Percentiles rank a stretch among this genome's conserved stretches.
Evolutionary conservation across 306 rosid genomes (phyloP).

Genomic region (Cucumis cinereus): DNA sequence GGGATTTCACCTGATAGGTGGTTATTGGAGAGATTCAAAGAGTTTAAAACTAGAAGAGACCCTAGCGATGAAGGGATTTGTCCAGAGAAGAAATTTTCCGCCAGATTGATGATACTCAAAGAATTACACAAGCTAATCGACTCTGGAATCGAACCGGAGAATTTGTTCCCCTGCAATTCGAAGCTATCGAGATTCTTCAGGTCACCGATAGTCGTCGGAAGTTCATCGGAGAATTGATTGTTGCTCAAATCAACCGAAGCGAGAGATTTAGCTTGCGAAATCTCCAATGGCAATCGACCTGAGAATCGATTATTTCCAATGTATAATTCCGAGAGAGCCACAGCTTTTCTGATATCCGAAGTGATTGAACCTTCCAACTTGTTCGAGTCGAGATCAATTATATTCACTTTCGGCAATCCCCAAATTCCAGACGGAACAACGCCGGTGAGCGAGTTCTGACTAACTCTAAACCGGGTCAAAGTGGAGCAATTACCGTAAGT

Average conservation of each 20-base stretch:
- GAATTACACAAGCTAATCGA: constrained; percentile 41
- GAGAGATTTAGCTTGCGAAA: constrained; percentile 42
- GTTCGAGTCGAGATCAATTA: constrained; percentile 51
- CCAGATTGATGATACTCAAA: constrained; percentile 40
- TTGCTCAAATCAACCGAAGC: constrained; percentile 33
- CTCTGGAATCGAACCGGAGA: constrained; percentile 51
- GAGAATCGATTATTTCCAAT: constrained; percentile 36
- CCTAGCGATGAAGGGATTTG: constrained; percentile 60
- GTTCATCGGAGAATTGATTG: constrained; percentile 40
- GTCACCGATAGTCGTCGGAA: constrained; percentile 45
- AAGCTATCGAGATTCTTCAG: constrained; percentile 42
- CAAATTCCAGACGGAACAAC: constrained; percentile 48
- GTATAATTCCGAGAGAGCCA: constrained; percentile 24
- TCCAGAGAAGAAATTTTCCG: constrained; percentile 37
- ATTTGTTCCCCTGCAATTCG: constrained; percentile 37
- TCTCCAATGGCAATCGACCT: constrained; percentile 50
- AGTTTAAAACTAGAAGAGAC: constrained; percentile 37
- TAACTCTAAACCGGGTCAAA: constrained; percentile 52
- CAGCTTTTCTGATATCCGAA: constrained; percentile 43
- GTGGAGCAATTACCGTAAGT: constrained; percentile 37
- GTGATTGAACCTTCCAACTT: constrained; percentile 45
- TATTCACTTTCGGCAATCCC: constrained; percentile 49
- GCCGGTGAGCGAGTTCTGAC: constrained; percentile 62
- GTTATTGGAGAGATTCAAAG: constrained; percentile 49
- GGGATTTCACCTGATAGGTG: constrained; percentile 66